Evolutionary conservation across 768 basidiomycete genomes (phyloP).

Genomic region (Lentinus tigrinus): DNA sequence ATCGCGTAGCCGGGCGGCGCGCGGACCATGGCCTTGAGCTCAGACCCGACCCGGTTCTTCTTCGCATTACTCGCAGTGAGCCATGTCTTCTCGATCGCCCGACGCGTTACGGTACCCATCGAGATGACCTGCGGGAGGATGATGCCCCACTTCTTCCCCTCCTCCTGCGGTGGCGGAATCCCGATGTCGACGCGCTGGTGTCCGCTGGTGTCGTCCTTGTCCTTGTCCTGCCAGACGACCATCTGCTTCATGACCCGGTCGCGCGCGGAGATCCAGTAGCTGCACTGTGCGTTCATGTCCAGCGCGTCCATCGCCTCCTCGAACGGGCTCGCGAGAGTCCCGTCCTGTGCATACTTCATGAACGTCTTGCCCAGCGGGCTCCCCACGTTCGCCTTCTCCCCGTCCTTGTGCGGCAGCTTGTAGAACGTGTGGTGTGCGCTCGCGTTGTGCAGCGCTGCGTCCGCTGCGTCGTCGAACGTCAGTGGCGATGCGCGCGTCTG

Average conservation of each 20-base stretch:
- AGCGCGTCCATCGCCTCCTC: constrained; percentile 81
- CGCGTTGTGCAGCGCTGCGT: constrained; percentile 54
- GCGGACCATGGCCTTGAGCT: constrained; percentile 96
- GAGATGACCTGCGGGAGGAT: constrained; percentile 96
- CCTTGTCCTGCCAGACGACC: constrained; percentile 76
- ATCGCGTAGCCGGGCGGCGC: constrained; percentile 92
- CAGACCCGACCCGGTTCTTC: constrained; percentile 95
- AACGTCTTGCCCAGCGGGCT: constrained; percentile 88
- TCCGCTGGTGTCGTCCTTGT: neutral
- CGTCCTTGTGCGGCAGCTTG: constrained; percentile 96
- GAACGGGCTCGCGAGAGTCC: constrained; percentile 79
- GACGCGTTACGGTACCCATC: constrained; percentile 98
- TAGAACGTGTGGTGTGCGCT: constrained; percentile 63
- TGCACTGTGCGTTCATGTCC: constrained; percentile 91
- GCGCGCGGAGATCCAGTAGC: constrained; percentile 95
- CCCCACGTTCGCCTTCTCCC: constrained; percentile 93
- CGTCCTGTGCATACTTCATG: constrained; percentile 84
- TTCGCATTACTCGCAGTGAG: constrained; percentile 98
- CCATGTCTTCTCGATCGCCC: constrained; percentile 98
- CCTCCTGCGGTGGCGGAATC: constrained; percentile 31
- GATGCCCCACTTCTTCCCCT: constrained; percentile 70
- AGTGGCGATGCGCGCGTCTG: constrained; percentile 37
- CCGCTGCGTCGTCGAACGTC: constrained; percentile 57
- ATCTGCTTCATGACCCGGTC: constrained; percentile 92
- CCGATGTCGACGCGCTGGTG: constrained; percentile 48